Percentiles rank a stretch among this genome's conserved stretches.
Conservation (phyloP, 164 flowering plant species). For the Chimonanthus salicifolius region DNA sequence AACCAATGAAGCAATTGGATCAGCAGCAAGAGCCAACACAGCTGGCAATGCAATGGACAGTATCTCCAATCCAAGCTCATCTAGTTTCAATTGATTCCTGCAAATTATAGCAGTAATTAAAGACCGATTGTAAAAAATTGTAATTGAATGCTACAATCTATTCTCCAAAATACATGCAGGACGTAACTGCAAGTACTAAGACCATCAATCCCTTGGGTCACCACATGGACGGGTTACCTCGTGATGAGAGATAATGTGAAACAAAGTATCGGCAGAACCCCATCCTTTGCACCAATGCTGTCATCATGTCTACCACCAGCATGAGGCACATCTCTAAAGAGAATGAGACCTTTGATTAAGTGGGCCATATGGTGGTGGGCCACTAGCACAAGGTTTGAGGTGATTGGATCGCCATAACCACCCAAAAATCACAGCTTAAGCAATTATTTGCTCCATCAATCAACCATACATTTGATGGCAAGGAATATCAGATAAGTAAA, state of each 20-base stretch:
- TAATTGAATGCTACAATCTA: not conserved
- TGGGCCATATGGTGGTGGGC: too few species aligned
- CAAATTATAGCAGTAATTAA: not conserved
- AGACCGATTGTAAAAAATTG: not conserved
- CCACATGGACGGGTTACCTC: not conserved
- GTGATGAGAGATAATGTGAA: not conserved
- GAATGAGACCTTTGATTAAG: too few species aligned
- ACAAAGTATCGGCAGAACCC: too few species aligned
- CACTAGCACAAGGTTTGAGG: too few species aligned
- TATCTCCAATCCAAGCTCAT: slow-evolving; percentile 51
- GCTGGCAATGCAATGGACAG: slow-evolving; percentile 77
- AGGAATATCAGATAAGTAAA: too few species aligned
- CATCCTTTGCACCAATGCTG: too few species aligned
- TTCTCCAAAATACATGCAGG: not conserved
- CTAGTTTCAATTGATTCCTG: slow-evolving; percentile 37
- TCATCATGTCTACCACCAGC: not conserved
- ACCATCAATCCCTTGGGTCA: not conserved
- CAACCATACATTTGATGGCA: too few species aligned
- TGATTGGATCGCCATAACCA: too few species aligned
- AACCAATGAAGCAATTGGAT: slow-evolving; percentile 63
- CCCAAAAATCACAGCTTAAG: too few species aligned
- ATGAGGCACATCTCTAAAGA: too few species aligned
- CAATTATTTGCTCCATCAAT: too few species aligned
- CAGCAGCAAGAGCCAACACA: slow-evolving; percentile 80
- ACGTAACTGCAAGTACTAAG: not conserved